These are phyloP conservation scores for Bacterosira constricta DNA, from an alignment of 108 stramenopile species.

Conservation along the genomic window DNA sequence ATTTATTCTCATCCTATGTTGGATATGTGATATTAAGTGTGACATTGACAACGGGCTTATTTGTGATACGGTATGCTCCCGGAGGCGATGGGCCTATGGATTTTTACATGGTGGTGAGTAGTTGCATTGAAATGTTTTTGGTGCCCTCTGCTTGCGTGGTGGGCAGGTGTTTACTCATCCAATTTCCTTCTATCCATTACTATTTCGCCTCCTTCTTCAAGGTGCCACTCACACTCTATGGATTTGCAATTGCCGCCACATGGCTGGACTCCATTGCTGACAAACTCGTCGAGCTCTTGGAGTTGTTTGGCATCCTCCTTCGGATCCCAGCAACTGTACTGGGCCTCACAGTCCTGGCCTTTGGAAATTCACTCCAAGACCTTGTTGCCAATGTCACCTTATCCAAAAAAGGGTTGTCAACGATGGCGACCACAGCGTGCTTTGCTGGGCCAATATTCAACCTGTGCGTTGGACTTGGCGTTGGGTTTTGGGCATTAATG, in stretches of 20 bases:
- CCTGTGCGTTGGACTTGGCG: slow-evolving; percentile 80
- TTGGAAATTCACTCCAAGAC: slow-evolving; percentile 95
- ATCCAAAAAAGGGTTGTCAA: slow-evolving; percentile 91
- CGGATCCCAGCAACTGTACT: slow-evolving; percentile 85
- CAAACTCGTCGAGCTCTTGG: slow-evolving; percentile 84
- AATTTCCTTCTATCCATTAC: neutral
- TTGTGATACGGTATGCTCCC: slow-evolving; percentile 73
- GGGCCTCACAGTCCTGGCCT: slow-evolving; percentile 94
- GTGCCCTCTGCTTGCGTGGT: neutral
- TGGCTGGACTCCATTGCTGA: slow-evolving; percentile 96
- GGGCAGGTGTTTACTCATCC: neutral
- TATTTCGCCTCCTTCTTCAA: neutral
- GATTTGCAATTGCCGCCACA: slow-evolving; percentile 87
- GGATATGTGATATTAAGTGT: slow-evolving; percentile 27
- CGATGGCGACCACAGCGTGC: slow-evolving; percentile 87
- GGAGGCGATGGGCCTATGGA: slow-evolving; percentile 79
- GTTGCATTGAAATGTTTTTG: neutral
- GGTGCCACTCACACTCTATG: slow-evolving; percentile 83
- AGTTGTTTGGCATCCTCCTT: slow-evolving; percentile 81
- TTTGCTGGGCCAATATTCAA: slow-evolving; percentile 98
- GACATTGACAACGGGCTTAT: slow-evolving; percentile 34
- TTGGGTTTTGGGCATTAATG: slow-evolving; percentile 65
- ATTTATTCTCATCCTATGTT: slow-evolving; percentile 52
- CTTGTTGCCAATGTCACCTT: slow-evolving; percentile 92
- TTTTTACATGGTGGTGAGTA: slow-evolving; percentile 56